phyloP scores from a whole-genome alignment of 164 flowering plant species.

The Nelumbo lutea region DNA sequence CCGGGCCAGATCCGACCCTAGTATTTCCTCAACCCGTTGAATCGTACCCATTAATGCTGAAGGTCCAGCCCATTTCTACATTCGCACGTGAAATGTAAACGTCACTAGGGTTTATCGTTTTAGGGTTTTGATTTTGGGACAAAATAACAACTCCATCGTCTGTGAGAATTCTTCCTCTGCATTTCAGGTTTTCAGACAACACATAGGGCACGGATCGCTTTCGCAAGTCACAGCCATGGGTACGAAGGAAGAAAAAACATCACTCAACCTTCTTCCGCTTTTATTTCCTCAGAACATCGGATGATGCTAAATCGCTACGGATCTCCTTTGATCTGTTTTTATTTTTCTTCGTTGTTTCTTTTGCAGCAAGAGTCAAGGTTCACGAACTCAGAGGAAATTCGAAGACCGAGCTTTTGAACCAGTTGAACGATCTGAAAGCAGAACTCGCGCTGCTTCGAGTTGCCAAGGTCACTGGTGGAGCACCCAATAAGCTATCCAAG shows the following conservation, averaged over 20 bases:
- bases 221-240: neutral
- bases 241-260: neutral
- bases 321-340: neutral
- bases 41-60: too few relatives aligned
- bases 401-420: constrained; percentile 2
- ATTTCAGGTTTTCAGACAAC: neutral
- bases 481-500: constrained; percentile 7
- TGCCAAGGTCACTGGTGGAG: constrained; percentile 6
- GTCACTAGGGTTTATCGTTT: neutral
- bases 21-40: too few relatives aligned
- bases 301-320: neutral
- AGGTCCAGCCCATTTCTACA: neutral
- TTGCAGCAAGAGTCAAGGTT: neutral
- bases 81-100: too few relatives aligned
- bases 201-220: neutral
- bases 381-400: neutral
- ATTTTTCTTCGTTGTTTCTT: too few relatives aligned
- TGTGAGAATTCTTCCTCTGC: neutral
- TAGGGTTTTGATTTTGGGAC: neutral
- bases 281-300: neutral
- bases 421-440: constrained; percentile 5
- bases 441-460: constrained; percentile 6
- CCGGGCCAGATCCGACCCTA: too few relatives aligned
- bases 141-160: too few relatives aligned
- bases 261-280: too few relatives aligned